Percentiles rank a stretch among this genome's conserved stretches.
phyloP scores from a whole-genome alignment of 2,329 filamentous ascomycete genomes.

The Colletotrichum paranaense region DNA sequence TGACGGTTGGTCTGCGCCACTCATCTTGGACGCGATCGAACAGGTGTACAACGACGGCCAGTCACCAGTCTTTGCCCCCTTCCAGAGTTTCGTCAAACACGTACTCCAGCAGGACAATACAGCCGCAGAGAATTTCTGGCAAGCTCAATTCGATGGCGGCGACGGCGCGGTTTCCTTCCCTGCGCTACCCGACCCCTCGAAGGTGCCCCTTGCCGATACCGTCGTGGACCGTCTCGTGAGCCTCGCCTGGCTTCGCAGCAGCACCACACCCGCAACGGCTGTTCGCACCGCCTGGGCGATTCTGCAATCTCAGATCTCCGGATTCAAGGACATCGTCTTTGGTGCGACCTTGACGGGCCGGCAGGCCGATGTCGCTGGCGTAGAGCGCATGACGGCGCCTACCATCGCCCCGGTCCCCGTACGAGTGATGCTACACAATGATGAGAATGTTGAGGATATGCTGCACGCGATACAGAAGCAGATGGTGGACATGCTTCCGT shows the following conservation, averaged over 20 bases:
- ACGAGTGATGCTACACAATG: conserved; percentile 29
- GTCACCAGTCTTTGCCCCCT: conserved; percentile 20
- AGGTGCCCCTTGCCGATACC: not conserved
- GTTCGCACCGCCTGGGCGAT: conserved; percentile 45
- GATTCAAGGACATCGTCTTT: conserved; percentile 39
- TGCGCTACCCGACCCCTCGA: not conserved
- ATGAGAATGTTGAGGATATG: not conserved
- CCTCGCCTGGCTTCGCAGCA: not conserved
- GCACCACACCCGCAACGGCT: not conserved
- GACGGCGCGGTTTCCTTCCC: conserved; percentile 8
- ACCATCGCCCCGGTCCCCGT: conserved; percentile 39
- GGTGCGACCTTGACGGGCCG: conserved; percentile 41
- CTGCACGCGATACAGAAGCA: not conserved
- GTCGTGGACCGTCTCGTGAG: not conserved
- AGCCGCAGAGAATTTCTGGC: conserved; percentile 26
- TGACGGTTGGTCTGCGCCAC: conserved; percentile 31
- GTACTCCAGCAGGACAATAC: conserved; percentile 5
- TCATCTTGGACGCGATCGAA: not conserved
- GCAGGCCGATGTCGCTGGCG: conserved; percentile 36
- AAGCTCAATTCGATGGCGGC: conserved; percentile 21
- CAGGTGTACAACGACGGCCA: conserved; percentile 22
- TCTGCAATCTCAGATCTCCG: conserved; percentile 35
- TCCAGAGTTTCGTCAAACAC: conserved; percentile 21
- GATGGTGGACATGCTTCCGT: not conserved
- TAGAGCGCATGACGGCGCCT: conserved; percentile 40